Conservation (phyloP, 2,329 filamentous ascomycete genomes). For the Fulvia fulva region DNA sequence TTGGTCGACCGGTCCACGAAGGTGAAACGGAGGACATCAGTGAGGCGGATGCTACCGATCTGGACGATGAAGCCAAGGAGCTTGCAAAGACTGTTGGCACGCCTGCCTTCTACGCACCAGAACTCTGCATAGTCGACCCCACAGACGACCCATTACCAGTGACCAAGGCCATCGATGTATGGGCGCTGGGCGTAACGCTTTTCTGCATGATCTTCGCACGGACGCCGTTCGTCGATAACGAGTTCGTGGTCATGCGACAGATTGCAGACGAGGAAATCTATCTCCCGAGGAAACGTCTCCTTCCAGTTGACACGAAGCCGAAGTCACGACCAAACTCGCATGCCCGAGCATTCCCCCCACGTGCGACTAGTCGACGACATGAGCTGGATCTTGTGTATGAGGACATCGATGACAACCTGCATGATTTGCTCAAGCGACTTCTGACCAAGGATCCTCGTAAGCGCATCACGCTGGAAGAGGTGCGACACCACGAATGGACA, state of each 20-base stretch:
- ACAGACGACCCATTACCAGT: conserved; percentile 66
- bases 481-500: conserved; percentile 91
- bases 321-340: conserved; percentile 45
- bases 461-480: conserved; percentile 83
- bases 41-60: conserved; percentile 74
- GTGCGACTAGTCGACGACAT: conserved; percentile 64
- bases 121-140: conserved; percentile 84
- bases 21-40: conserved; percentile 56
- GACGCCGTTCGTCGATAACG: conserved; percentile 88
- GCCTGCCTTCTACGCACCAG: conserved; percentile 94
- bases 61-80: conserved; percentile 82
- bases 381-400: conserved; percentile 81
- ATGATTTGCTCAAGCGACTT: conserved; percentile 73
- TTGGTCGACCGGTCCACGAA: conserved; percentile 80
- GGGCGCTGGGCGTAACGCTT: conserved; percentile 92
- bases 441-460: conserved; percentile 84
- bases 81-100: conserved; percentile 98
- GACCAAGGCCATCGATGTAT: conserved; percentile 92
- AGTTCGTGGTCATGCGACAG: conserved; percentile 84
- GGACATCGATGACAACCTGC: conserved; percentile 72
- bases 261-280: conserved; percentile 93
- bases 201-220: conserved; percentile 94
- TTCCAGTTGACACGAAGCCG: conserved; percentile 56
- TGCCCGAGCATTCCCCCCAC: conserved; percentile 41
- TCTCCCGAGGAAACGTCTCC: conserved; percentile 77